Evolutionary conservation across 345 rosid species (phyloP).

Genomic region (Gynandropsis gynandra): DNA sequence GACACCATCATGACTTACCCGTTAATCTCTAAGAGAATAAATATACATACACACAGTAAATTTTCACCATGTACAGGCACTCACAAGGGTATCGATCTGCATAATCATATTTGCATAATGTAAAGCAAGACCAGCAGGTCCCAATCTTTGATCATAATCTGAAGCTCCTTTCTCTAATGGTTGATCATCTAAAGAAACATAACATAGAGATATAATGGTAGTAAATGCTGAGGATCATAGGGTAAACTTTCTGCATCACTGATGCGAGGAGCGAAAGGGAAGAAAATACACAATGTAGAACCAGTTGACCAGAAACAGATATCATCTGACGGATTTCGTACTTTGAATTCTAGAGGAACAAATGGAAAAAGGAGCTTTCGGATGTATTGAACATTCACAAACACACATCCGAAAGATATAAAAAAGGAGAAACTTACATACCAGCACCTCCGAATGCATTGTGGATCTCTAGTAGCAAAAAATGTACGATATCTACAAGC

Average conservation of each 20-base stretch:
- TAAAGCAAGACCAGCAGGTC: constrained; percentile 78
- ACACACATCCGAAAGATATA: constrained; percentile 15
- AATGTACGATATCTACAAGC: constrained; percentile 86
- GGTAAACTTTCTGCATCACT: not conserved
- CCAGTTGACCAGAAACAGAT: not conserved
- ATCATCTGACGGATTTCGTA: too few species aligned
- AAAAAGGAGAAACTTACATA: constrained; percentile 36
- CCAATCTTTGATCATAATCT: constrained; percentile 44
- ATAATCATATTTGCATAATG: constrained; percentile 72
- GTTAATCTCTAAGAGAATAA: constrained; percentile 7
- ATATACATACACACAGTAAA: too few species aligned
- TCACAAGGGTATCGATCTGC: constrained; percentile 79
- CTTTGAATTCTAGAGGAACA: constrained; percentile 3
- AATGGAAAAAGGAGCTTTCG: not conserved
- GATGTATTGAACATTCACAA: constrained; percentile 1
- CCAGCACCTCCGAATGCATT: constrained; percentile 61
- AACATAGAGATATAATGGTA: not conserved
- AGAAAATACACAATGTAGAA: too few species aligned
- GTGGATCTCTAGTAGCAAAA: constrained; percentile 77
- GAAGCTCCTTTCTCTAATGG: constrained; percentile 24
- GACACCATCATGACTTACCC: constrained; percentile 24
- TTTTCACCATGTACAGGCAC: too few species aligned
- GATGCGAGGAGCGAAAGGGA: not conserved
- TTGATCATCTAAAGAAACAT: constrained; percentile 26
- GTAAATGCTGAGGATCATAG: not conserved